A percentile compares a stretch with the other conserved stretches of the same genome.
Evolutionary conservation across 2,329 filamentous ascomycete species (phyloP).

Genomic region (Fusarium sp.): DNA sequence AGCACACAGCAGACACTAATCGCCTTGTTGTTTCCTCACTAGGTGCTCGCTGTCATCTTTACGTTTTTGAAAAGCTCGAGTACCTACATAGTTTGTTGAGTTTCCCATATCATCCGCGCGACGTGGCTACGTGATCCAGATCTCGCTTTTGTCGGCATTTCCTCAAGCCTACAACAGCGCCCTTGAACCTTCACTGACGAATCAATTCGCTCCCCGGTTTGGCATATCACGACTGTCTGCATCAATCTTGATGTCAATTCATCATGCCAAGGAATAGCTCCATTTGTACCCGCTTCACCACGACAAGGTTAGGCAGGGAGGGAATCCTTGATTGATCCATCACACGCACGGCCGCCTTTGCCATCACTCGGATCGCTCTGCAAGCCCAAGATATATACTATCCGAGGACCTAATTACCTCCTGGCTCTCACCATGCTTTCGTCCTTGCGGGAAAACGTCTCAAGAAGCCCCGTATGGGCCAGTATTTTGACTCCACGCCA

Average conservation of each 20-base stretch:
- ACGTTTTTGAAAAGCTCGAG: not conserved
- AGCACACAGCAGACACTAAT: too few relatives aligned
- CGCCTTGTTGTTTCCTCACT: not conserved
- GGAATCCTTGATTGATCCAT: not conserved
- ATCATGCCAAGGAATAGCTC: slow-evolving; percentile 1
- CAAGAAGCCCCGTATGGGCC: slow-evolving; percentile 7
- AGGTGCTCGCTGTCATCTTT: not conserved
- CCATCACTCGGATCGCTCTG: not conserved
- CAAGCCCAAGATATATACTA: not conserved
- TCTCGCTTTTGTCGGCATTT: not conserved
- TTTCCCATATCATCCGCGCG: not conserved
- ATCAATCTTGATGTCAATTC: not conserved
- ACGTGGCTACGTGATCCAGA: not conserved
- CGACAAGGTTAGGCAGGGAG: not conserved
- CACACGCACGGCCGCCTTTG: not conserved
- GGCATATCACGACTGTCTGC: not conserved
- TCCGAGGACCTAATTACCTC: not conserved
- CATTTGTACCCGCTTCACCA: too few relatives aligned
- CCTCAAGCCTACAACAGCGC: not conserved
- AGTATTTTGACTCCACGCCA: slow-evolving; percentile 15
- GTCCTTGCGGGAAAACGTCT: slow-evolving; percentile 11
- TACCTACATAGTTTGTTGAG: not conserved
- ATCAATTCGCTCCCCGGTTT: not conserved
- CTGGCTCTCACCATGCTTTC: slow-evolving; percentile 6
- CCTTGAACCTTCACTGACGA: not conserved